phyloP scores from a whole-genome alignment of 2,329 filamentous ascomycete species.

The Stagonosporopsis tanaceti region DNA sequence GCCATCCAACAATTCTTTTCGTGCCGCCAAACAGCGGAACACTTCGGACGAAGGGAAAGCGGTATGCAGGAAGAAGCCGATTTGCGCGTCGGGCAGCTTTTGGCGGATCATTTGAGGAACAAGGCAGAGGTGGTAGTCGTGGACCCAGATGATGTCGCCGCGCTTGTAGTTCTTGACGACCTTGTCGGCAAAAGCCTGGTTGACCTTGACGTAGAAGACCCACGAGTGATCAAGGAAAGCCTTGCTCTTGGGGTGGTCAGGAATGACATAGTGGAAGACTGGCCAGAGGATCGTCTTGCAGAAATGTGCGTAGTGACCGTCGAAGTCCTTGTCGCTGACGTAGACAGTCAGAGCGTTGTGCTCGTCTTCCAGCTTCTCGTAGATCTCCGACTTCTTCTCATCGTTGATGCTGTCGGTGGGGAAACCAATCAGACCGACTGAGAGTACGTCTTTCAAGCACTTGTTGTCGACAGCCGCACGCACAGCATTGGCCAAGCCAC shows the following conservation, averaged over 20 bases:
- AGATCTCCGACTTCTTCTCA: conserved; percentile 81
- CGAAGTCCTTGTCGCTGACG: conserved; percentile 88
- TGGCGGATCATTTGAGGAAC: conserved; percentile 90
- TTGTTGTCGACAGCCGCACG: conserved; percentile 77
- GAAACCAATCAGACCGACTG: conserved; percentile 93
- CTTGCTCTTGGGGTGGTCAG: conserved; percentile 97
- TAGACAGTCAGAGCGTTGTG: conserved; percentile 85
- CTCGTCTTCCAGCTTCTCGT: conserved; percentile 80
- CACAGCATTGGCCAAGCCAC: conserved; percentile 87
- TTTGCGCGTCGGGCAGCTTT: conserved; percentile 89
- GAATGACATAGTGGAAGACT: conserved; percentile 97
- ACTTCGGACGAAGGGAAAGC: conserved; percentile 97
- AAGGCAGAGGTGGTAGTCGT: conserved; percentile 92
- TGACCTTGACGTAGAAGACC: conserved; percentile 91
- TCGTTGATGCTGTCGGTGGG: conserved; percentile 85
- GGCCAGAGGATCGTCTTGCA: conserved; percentile 99
- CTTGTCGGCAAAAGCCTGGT: conserved; percentile 90
- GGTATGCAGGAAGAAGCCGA: conserved; percentile 94
- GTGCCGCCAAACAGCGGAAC: conserved; percentile 87
- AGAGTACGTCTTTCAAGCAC: conserved; percentile 77
- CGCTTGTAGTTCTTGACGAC: conserved; percentile 93
- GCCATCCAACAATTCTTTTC: conserved; percentile 86
- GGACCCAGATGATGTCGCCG: conserved; percentile 91
- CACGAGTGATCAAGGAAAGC: conserved; percentile 97
- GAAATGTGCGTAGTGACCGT: conserved; percentile 93